phyloP scores from a whole-genome alignment of 2,329 filamentous ascomycete genomes.

The Phialophora expanda region DNA sequence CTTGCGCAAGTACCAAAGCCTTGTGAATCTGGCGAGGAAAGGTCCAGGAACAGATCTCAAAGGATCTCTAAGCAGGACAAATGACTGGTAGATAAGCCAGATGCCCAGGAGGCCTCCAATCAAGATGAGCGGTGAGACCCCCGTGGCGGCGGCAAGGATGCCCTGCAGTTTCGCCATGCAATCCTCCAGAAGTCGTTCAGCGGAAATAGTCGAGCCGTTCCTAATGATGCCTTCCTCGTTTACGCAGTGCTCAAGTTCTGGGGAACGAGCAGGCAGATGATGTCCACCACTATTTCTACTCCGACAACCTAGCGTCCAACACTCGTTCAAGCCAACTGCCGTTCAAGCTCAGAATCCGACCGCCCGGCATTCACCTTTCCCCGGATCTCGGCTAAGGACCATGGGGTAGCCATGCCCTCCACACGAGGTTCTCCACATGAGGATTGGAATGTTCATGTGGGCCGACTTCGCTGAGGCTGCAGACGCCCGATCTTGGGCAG shows the following conservation, averaged over 20 bases:
- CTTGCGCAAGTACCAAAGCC: constrained; percentile 51
- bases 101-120: constrained; percentile 8
- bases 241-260: background rate
- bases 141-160: constrained; percentile 8
- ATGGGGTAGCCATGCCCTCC: constrained; percentile 8
- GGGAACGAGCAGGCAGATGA: background rate
- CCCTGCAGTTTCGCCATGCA: constrained; percentile 25
- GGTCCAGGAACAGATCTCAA: constrained; percentile 53
- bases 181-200: background rate
- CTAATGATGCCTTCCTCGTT: background rate
- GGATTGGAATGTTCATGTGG: constrained; percentile 7
- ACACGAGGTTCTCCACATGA: constrained; percentile 21
- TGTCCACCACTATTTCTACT: background rate
- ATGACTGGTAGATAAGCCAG: constrained; percentile 33
- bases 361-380: background rate
- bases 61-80: constrained; percentile 41
- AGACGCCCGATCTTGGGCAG: background rate
- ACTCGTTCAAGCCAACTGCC: background rate
- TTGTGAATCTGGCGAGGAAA: constrained; percentile 51
- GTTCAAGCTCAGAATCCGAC: background rate
- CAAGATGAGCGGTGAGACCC: constrained; percentile 8
- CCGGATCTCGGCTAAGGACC: constrained; percentile 9
- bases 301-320: background rate
- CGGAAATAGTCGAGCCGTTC: background rate
- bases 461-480: background rate